Conservation (phyloP, 768 basidiomycete species). For the Lactifluus volemus region DNA sequence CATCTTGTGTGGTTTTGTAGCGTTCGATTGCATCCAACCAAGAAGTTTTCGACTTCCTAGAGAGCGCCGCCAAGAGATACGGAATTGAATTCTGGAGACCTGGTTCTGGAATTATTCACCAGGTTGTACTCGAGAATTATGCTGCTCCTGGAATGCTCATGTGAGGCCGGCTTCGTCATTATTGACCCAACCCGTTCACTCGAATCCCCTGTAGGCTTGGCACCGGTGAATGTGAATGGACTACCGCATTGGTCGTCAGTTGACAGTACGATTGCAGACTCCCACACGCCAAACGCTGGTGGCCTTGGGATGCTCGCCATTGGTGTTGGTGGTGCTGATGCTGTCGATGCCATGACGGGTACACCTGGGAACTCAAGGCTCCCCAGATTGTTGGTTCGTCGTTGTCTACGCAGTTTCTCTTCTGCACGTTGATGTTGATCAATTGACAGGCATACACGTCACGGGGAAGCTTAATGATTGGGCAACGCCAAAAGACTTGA, state of each 20-base stretch:
- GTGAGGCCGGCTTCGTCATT: conserved; percentile 33
- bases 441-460: conserved; percentile 64
- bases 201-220: conserved; percentile 49
- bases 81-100: conserved; percentile 98
- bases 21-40: conserved; percentile 80
- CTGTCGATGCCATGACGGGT: conserved; percentile 95
- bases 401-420: not conserved
- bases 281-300: conserved; percentile 97
- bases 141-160: conserved; percentile 93
- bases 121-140: conserved; percentile 97
- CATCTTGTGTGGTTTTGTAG: conserved; percentile 30
- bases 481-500: conserved; percentile 94
- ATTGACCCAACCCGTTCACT: conserved; percentile 8
- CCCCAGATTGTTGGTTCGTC: conserved; percentile 69
- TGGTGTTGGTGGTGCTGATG: conserved; percentile 98
- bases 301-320: conserved; percentile 95
- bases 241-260: not conserved
- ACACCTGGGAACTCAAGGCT: conserved; percentile 96
- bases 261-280: conserved; percentile 42
- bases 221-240: conserved; percentile 43
- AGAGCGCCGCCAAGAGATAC: conserved; percentile 84
- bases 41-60: conserved; percentile 96
- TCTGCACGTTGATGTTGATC: not conserved
- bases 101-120: conserved; percentile 92
- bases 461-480: conserved; percentile 84